These are phyloP conservation scores for Leavenworthia alabamica DNA, from an alignment of 345 rosid species.

Conservation along the genomic window DNA sequence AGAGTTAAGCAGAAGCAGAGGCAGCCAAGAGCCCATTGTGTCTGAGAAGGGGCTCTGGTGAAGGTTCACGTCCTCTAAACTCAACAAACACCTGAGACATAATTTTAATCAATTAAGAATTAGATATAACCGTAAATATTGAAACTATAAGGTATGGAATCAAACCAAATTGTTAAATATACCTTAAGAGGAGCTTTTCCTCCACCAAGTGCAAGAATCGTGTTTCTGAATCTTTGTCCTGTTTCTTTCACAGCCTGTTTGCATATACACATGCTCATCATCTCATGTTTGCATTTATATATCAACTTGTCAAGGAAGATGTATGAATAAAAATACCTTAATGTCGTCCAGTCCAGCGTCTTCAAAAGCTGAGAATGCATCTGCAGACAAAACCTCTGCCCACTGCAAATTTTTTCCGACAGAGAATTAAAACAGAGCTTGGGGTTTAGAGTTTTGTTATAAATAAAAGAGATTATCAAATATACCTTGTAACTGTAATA, in stretches of 20 bases:
- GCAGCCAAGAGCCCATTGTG: constrained; percentile 67
- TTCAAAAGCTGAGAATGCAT: constrained; percentile 97
- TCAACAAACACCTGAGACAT: constrained; percentile 62
- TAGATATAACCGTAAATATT: neutral
- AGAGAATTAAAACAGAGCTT: neutral
- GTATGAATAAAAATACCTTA: constrained; percentile 39
- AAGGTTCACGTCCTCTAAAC: constrained; percentile 90
- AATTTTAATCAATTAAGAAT: neutral
- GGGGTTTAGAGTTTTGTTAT: neutral
- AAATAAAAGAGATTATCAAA: neutral
- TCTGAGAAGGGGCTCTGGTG: constrained; percentile 77
- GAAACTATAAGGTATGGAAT: neutral
- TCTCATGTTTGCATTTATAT: neutral
- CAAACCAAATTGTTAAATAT: constrained; percentile 7
- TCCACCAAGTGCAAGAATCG: constrained; percentile 90
- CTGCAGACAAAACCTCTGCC: constrained; percentile 95
- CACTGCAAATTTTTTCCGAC: constrained; percentile 55
- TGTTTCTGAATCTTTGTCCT: constrained; percentile 67
- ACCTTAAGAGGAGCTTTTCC: constrained; percentile 84
- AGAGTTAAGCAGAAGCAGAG: constrained; percentile 34
- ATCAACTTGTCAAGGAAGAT: neutral
- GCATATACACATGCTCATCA: neutral
- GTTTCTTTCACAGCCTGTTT: constrained; percentile 80
- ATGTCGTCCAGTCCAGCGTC: constrained; percentile 71
- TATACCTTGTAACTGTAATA: constrained; percentile 93